Percentiles rank a stretch among this genome's conserved stretches.
Conservation (phyloP, 148 eudicot species). For the Chenopodium formosanum region DNA sequence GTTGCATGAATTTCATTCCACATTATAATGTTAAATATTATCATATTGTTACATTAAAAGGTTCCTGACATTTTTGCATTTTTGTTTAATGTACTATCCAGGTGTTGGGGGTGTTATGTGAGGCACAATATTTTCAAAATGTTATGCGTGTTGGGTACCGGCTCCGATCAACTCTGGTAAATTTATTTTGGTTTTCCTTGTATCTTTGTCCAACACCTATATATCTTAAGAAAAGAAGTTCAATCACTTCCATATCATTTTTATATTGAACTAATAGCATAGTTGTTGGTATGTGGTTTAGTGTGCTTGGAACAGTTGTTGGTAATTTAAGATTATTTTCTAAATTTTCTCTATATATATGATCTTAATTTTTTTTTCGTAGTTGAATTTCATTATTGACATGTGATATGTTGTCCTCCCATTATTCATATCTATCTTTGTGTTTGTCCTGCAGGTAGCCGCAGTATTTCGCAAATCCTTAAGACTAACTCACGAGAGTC, state of each 20-base stretch:
- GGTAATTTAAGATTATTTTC: no score
- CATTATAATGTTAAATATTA: neutral
- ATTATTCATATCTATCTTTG: neutral
- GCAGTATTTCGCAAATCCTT: slow-evolving; percentile 84
- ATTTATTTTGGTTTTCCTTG: slow-evolving; percentile 10
- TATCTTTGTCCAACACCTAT: neutral
- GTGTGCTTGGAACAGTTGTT: no score
- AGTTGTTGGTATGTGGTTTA: no score
- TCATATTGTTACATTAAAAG: neutral
- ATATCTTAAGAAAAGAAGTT: no score
- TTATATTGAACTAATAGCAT: no score
- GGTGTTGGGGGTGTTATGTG: slow-evolving; percentile 81
- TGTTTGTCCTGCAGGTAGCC: slow-evolving; percentile 54
- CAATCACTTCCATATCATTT: no score
- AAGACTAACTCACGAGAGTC: slow-evolving; percentile 84
- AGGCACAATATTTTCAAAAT: slow-evolving; percentile 96
- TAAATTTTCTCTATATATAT: no score
- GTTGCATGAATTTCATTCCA: neutral
- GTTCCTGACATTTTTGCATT: neutral
- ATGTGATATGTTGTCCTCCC: neutral
- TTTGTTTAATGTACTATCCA: slow-evolving; percentile 28
- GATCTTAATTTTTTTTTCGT: neutral
- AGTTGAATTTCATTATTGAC: neutral
- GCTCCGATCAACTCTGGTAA: slow-evolving; percentile 72
- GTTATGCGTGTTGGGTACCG: slow-evolving; percentile 98